These are phyloP conservation scores for Candida tunisiensis DNA, from an alignment of 1,139 yeast genomes.

Conservation along the genomic window DNA sequence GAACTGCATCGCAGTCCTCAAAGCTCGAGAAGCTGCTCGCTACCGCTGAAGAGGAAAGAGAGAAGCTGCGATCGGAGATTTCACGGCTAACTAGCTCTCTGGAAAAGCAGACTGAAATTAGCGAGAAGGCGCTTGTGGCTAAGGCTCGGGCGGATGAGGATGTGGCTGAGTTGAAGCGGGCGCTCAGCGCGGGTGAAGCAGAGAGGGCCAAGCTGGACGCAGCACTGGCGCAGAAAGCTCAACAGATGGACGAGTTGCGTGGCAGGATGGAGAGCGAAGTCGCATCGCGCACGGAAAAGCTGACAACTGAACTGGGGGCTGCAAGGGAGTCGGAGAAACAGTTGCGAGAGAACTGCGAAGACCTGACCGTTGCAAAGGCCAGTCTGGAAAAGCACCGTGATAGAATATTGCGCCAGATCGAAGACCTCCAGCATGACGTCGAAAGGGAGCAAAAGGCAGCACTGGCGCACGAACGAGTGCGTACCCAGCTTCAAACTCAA, in stretches of 20 bases:
- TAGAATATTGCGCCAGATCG: constrained; percentile 67
- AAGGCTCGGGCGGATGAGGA: constrained; percentile 6
- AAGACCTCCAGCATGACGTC: constrained; percentile 30
- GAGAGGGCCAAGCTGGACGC: constrained; percentile 13
- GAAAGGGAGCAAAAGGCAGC: constrained; percentile 13
- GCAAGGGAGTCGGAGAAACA: constrained; percentile 25
- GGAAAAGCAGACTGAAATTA: no score
- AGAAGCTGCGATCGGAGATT: no score
- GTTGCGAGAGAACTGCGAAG: constrained; percentile 14
- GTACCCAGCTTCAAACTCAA: constrained; percentile 9
- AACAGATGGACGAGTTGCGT: constrained; percentile 22
- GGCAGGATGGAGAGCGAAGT: constrained; percentile 22
- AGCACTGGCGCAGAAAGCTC: constrained; percentile 10
- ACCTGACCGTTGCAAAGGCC: constrained; percentile 8
- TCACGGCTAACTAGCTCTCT: no score
- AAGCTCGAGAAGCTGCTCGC: no score
- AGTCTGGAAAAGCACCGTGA: constrained; percentile 23
- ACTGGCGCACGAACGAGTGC: constrained; percentile 10
- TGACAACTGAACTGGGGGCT: constrained; percentile 15
- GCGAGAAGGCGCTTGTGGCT: no score
- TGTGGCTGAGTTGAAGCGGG: constrained; percentile 6
- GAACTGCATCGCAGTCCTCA: no score
- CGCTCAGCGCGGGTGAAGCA: constrained; percentile 7
- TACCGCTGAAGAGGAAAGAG: no score
- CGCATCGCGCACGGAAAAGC: constrained; percentile 25